These are phyloP conservation scores for Cornus suecica DNA, from an alignment of 148 eudicot species.

Conservation along the genomic window DNA sequence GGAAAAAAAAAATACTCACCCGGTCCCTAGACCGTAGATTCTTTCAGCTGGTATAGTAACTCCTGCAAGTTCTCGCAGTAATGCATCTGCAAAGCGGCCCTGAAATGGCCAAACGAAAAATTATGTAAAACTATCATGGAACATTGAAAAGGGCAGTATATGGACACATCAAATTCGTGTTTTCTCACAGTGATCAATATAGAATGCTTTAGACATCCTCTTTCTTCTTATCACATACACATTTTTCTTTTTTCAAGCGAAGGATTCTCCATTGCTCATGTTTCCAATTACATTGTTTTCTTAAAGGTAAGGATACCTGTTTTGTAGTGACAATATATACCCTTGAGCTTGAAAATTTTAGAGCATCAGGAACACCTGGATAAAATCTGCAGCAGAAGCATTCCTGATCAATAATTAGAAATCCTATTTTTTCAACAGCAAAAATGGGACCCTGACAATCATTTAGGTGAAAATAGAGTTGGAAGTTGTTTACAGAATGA, in stretches of 20 bases:
- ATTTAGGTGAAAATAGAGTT: neutral
- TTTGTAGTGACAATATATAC: conserved; percentile 92
- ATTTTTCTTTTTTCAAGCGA: neutral
- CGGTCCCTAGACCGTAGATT: conserved; percentile 89
- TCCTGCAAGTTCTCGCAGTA: conserved; percentile 87
- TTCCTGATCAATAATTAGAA: neutral
- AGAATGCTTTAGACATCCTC: neutral
- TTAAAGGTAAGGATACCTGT: conserved; percentile 47
- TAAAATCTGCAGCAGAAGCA: conserved; percentile 59
- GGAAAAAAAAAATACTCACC: conserved; percentile 41
- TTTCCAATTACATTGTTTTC: neutral
- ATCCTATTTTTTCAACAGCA: neutral
- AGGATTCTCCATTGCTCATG: neutral
- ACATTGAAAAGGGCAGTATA: neutral
- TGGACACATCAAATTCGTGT: neutral
- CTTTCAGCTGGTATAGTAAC: conserved; percentile 83
- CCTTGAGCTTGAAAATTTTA: conserved; percentile 81
- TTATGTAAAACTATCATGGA: neutral
- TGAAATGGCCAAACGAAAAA: conserved; percentile 21
- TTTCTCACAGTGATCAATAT: neutral
- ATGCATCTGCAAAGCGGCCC: conserved; percentile 93
- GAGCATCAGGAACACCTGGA: conserved; percentile 95
- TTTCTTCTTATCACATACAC: neutral
- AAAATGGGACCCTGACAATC: neutral
- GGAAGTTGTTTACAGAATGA: neutral